Base-by-base conservation (phyloP, 1,284 basidiomycete genomes). In the Cronartium ribicola region DNA sequence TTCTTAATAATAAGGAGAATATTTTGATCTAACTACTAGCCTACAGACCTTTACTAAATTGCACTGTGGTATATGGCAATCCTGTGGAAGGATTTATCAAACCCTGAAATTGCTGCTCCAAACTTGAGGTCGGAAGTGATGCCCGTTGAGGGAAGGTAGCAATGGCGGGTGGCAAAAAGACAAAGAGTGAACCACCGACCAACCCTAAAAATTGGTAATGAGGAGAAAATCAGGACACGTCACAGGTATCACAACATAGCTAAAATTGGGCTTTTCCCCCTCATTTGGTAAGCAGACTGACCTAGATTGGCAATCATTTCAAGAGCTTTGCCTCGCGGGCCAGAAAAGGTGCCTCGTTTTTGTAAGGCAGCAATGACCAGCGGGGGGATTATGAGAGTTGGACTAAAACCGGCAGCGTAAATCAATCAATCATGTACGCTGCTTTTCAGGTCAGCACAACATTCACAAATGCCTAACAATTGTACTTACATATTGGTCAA, bases 91-190 rank as follows among this genome's bases (percentile, higher is more conserved):
- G 66, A 51, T 81, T 79, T 51, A 78, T 78, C 63, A 83, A 79
- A 61, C 77, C 65, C 36, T 82, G 76, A 77, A 81, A 82, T 17
- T 78, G 70, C 65, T 83, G 79, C 67, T 82, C 81, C 11, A 85
- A 79, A 75, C 81, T 81, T 37, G 80, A 78, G 13, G 83, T 80
- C 62, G 78, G 77, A 41, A 84, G 82, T 5, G 75, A 75, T 0
- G 83, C 84, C 13, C 82, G 79, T 76, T 85, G 84, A 5, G 85
- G 85, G 80, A 85, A 86, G 76, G 83, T 83, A 11, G 84, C 84
- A 76, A 86, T 85, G n/a, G 84, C 84, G 6, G 84, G 84, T 0
- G 85, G 85, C 0, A 85, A 80, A 81, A 84, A 85, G 66, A 84
- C 77, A 64, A 84, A 83, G 14, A 85, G 81, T 1, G 82, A 83